These are phyloP conservation scores for Fraxinus ornus DNA, from an alignment of 305 asterid species.

Conservation along the genomic window DNA sequence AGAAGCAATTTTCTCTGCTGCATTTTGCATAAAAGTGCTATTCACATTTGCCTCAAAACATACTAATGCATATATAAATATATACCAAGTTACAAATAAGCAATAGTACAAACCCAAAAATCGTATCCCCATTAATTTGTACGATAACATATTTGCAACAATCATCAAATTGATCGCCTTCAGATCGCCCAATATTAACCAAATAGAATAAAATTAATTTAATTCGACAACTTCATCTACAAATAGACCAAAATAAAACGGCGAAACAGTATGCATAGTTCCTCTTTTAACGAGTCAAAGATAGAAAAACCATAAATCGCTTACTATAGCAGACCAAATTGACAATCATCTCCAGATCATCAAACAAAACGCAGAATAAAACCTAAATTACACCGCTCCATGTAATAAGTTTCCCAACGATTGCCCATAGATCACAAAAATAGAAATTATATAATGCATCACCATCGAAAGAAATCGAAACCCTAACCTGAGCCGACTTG, in stretches of 20 bases:
- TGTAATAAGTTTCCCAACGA: neutral
- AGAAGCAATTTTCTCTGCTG: neutral
- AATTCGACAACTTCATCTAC: neutral
- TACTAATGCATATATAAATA: neutral
- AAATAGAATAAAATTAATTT: neutral
- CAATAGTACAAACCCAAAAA: neutral
- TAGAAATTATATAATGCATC: neutral
- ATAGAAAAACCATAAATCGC: neutral
- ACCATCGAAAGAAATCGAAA: neutral
- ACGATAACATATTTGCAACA: neutral
- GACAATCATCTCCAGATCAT: neutral
- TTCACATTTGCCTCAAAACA: neutral
- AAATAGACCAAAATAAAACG: neutral
- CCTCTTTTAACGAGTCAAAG: neutral
- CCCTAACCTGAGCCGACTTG: slow-evolving; percentile 76
- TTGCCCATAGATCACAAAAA: slow-evolving; percentile 3
- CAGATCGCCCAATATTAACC: neutral
- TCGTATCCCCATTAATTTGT: neutral
- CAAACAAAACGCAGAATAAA: neutral
- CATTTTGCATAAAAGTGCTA: neutral
- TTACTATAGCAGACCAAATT: neutral
- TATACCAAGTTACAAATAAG: neutral
- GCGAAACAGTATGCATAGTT: neutral
- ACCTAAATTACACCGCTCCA: slow-evolving; percentile 11
- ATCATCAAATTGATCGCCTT: neutral